Evolutionary conservation across 2,329 filamentous ascomycete genomes (phyloP), one percentile per base, ranked within the genome.

Genomic region (Alternaria ethzedia): DNA sequence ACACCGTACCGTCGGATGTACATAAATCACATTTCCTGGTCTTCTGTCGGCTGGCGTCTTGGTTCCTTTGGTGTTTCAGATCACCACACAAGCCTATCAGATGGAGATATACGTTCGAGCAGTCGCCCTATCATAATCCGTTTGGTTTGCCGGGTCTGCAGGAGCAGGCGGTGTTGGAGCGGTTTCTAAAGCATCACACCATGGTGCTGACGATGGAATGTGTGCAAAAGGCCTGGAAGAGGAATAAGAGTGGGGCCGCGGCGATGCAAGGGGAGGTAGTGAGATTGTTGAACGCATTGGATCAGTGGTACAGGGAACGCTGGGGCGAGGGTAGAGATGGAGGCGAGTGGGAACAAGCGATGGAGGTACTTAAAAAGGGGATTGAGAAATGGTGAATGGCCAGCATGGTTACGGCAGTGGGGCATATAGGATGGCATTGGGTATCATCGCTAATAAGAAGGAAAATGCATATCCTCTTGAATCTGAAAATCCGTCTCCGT

Each of bases 21-120:
- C 57, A 70, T 28, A 56, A 64, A 32, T 25, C 43, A 17, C 62
- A 70, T 36, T 75, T 74, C 51, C 25, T 70, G 11, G 11, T 57
- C 0, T 74, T 74, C 49, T 70, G 67, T 26, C 58, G 65, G 17
- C 46, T 74, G 13, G 61, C 67, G 7, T 49, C 54, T 8, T 75
- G 73, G 73, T 72, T 64, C 28, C 49, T 45, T 10, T 58, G 57
- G 51, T 43, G 57, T 28, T 20, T 20, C 20, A 23, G 20, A 17
- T 32, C 44, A 4, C 15, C 10, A 5, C 28, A 51, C 3, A 32
- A 32, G 0, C 43, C 26, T 8, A 49, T 66, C 1, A 17, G 12
- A 12, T 69, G 66, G 64, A 36, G 23, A 2, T 70, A 70, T 61
- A n/a, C 15, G 8, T 68, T 68, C 50, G 56, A 59, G 17, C 41